Evolutionary conservation across 2,329 filamentous ascomycete genomes (phyloP), one percentile per base, ranked within the genome.

Genomic region (Xylariales sp.): DNA sequence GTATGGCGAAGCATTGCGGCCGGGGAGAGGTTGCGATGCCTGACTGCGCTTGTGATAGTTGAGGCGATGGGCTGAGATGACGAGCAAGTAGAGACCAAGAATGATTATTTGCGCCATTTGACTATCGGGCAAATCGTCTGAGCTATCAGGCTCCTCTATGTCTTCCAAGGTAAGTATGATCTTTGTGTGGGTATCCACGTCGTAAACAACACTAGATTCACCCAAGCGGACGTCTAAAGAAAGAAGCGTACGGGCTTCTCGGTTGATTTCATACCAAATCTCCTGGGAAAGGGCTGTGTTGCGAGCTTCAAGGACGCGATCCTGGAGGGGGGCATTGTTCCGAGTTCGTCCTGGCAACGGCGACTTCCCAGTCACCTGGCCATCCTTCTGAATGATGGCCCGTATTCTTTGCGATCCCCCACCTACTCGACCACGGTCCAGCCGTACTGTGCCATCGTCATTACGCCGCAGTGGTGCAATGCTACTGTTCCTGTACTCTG

Each of bases 231-330:
- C 82, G 8, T 83, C 79, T 46, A 86, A 82, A 9, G 82, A 80
- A 3, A 83, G 73, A 16, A 95, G 69, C 0, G 74, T 74, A 12
- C 89, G 83, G 1, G 86, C 82, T 63, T 98, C 93, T 14, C 88
- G 77, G 39, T 84, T 82, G 45, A 97, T 71, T 63, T 98, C 93
- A 52, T 95, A 82, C 75, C 89, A 96, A 2, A 98, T 68, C 58
- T 98, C 93, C 56, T 90, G 83, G 20, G 86, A 81, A 53, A 87
- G 89, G 15, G 91, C 73, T 37, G 85, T 88, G 60, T 93, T 85
- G 43, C 87, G 76, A 3, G 87, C 85, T 52, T 86, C 78, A 14
- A 83, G 76, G 22, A 94, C 86, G 8, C 82, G 74, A 21, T 79
- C 71, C 50, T 88, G 80, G 7, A 90, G 67, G 1, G 76, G 69